These are phyloP conservation scores for Tagetes erecta DNA, from an alignment of 129 eudicot genomes.

Conservation along the genomic window DNA sequence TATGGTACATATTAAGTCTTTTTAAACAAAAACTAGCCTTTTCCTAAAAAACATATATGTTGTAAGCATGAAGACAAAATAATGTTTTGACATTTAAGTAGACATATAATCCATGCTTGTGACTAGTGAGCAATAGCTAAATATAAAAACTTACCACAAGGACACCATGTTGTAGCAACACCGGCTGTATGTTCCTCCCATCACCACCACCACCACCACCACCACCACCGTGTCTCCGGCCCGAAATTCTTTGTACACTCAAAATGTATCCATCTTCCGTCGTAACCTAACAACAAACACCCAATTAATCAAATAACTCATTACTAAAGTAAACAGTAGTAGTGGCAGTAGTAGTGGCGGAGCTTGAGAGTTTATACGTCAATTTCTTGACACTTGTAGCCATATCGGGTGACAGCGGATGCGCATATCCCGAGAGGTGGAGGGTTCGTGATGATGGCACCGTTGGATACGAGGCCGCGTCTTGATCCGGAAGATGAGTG, in stretches of 20 bases:
- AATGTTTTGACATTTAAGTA: not conserved
- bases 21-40: too few relatives aligned
- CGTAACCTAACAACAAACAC: conserved; percentile 46
- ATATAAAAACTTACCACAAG: conserved; percentile 65
- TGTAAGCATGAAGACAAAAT: not conserved
- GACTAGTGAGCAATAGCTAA: conserved; percentile 14
- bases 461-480: conserved; percentile 14
- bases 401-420: conserved; percentile 43
- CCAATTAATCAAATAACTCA: not conserved
- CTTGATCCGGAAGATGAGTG: conserved; percentile 36
- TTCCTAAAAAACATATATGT: too few relatives aligned
- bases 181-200: conserved; percentile 55
- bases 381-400: conserved; percentile 68
- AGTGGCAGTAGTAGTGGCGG: too few relatives aligned
- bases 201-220: conserved; percentile 37
- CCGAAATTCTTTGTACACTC: conserved; percentile 72
- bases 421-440: conserved; percentile 52
- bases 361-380: conserved; percentile 17
- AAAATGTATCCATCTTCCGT: conserved; percentile 85
- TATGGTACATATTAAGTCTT: too few relatives aligned
- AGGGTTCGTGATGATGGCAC: conserved; percentile 17
- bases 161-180: conserved; percentile 88
- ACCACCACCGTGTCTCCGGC: conserved; percentile 32
- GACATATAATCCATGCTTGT: not conserved
- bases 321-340: too few relatives aligned